These are phyloP conservation scores for Chenopodium quinoa DNA, from an alignment of 148 eudicot species.

Conservation along the genomic window DNA sequence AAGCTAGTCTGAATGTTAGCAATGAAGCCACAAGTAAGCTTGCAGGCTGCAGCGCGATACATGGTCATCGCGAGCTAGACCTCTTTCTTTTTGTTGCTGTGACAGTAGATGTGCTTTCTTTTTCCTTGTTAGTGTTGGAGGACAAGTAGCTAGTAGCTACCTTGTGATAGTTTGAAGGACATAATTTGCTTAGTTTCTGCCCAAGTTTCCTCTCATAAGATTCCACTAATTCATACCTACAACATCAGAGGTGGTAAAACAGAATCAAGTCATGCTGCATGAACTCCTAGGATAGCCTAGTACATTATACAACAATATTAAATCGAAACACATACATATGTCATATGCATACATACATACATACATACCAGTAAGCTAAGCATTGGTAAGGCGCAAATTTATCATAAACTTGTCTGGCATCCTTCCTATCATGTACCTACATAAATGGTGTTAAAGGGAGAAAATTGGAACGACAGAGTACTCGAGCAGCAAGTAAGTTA, in stretches of 20 bases:
- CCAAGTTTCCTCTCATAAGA: conserved; percentile 16
- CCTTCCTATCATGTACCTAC: conserved; percentile 26
- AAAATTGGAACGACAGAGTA: neutral
- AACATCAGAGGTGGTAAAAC: neutral
- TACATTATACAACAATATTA: neutral
- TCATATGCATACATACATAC: conserved; percentile 18
- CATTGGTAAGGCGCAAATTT: conserved; percentile 51
- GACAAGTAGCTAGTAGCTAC: conserved; percentile 17
- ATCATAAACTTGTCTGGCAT: conserved; percentile 27
- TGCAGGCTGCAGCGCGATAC: too few relatives aligned
- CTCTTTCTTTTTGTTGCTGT: neutral
- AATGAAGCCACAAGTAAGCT: neutral
- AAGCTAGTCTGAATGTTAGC: neutral
- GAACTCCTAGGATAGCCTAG: neutral
- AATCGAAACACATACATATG: neutral
- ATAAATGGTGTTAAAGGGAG: neutral
- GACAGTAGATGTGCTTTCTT: neutral
- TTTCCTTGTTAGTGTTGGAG: neutral
- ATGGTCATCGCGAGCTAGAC: neutral
- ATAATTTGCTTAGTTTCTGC: conserved; percentile 10
- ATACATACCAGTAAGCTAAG: conserved; percentile 48
- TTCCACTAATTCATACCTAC: conserved; percentile 16
- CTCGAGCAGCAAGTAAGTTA: neutral
- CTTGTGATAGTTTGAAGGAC: conserved; percentile 1
- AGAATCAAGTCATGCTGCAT: neutral